phyloP scores from a whole-genome alignment of 2,329 filamentous ascomycete species.

The Sordariomycetes sp. region DNA sequence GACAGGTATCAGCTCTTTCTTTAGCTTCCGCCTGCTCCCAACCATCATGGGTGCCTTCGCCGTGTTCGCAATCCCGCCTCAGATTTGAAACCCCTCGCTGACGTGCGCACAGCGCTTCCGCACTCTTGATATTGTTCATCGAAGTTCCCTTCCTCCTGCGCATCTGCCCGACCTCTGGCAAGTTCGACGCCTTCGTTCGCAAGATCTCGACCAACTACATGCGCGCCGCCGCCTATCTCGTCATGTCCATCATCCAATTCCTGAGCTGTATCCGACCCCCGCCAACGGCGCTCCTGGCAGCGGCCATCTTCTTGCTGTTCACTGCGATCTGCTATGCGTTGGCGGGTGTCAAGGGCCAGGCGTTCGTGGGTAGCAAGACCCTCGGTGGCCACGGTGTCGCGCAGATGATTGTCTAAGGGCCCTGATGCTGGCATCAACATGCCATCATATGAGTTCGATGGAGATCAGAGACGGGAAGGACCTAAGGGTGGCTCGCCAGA shows the following conservation, averaged over 20 bases:
- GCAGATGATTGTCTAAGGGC: slow-evolving; percentile 85
- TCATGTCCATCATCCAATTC: slow-evolving; percentile 80
- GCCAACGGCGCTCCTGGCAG: slow-evolving; percentile 76
- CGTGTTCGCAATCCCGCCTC: too few relatives aligned
- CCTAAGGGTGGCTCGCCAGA: too few relatives aligned
- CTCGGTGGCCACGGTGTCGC: slow-evolving; percentile 87
- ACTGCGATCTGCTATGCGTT: slow-evolving; percentile 73
- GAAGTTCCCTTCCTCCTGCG: slow-evolving; percentile 91
- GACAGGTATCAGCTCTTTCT: slow-evolving; percentile 59
- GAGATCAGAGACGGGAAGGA: too few relatives aligned
- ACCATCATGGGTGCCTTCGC: slow-evolving; percentile 44
- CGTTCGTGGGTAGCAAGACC: slow-evolving; percentile 89
- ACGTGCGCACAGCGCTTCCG: slow-evolving; percentile 47
- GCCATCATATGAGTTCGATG: too few relatives aligned
- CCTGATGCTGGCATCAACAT: too few relatives aligned
- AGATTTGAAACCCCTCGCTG: too few relatives aligned
- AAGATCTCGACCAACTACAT: slow-evolving; percentile 94
- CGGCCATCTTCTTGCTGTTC: slow-evolving; percentile 70
- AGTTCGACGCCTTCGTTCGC: slow-evolving; percentile 84
- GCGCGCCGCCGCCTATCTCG: slow-evolving; percentile 77
- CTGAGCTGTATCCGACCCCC: slow-evolving; percentile 57
- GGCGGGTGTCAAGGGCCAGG: slow-evolving; percentile 74
- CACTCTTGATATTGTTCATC: slow-evolving; percentile 71
- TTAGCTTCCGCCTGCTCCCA: slow-evolving; percentile 38
- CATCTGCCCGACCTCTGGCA: slow-evolving; percentile 89